These are phyloP conservation scores for Pythium biforme DNA, from an alignment of 352 stramenopile species.

Conservation along the genomic window DNA sequence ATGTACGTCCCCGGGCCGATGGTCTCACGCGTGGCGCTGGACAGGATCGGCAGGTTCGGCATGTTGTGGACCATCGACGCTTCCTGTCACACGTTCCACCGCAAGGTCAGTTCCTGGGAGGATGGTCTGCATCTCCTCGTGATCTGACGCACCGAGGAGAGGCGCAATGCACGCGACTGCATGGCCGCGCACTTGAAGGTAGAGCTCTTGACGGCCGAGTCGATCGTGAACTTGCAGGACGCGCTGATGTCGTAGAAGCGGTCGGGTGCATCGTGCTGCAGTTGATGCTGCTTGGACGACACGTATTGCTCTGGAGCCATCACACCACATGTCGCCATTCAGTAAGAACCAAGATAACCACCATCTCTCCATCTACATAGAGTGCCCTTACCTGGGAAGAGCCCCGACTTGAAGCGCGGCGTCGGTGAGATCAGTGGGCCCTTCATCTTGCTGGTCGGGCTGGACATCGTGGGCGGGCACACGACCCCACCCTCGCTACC, in stretches of 20 bases:
- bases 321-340: too few relatives aligned
- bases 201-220: slow-evolving; percentile 60
- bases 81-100: slow-evolving; percentile 31
- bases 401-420: slow-evolving; percentile 62
- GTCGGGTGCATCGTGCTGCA: slow-evolving; percentile 52
- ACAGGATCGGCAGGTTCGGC: slow-evolving; percentile 58
- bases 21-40: slow-evolving; percentile 45
- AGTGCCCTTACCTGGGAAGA: slow-evolving; percentile 53
- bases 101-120: neutral
- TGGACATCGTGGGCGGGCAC: neutral
- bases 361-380: neutral
- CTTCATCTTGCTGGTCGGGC: slow-evolving; percentile 37
- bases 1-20: slow-evolving; percentile 59
- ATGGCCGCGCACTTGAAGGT: slow-evolving; percentile 66
- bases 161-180: slow-evolving; percentile 48
- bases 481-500: neutral
- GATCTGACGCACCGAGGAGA: slow-evolving; percentile 50
- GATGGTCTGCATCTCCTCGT: too few relatives aligned
- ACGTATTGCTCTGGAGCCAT: slow-evolving; percentile 52
- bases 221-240: slow-evolving; percentile 68
- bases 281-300: slow-evolving; percentile 59
- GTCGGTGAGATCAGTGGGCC: slow-evolving; percentile 58
- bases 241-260: slow-evolving; percentile 77
- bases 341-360: neutral
- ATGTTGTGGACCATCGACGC: slow-evolving; percentile 75